These are phyloP conservation scores for Lithospermum erythrorhizon DNA, from an alignment of 257 asterid species.

Conservation along the genomic window DNA sequence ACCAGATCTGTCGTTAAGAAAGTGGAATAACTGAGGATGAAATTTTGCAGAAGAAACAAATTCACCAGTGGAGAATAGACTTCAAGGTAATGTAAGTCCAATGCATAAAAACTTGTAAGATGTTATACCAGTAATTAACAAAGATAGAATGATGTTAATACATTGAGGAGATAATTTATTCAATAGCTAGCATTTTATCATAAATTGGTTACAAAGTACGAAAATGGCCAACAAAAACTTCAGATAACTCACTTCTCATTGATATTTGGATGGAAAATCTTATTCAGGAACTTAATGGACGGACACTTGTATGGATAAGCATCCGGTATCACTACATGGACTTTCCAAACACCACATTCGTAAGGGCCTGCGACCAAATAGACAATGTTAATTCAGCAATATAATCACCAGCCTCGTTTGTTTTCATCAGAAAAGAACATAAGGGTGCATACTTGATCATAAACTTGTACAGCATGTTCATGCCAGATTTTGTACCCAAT, in stretches of 20 bases:
- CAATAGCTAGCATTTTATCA: not conserved
- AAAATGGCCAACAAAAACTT: not conserved
- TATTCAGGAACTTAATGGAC: conserved; percentile 82
- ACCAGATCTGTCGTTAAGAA: conserved; percentile 49
- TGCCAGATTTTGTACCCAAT: not conserved
- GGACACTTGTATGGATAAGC: conserved; percentile 97
- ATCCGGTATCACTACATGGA: conserved; percentile 84
- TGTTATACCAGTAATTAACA: not conserved
- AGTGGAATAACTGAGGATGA: conserved; percentile 6
- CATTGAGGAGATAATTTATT: not conserved
- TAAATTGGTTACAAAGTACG: not conserved
- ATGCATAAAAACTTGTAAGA: not conserved
- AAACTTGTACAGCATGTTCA: not conserved
- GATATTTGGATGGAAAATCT: conserved; percentile 92
- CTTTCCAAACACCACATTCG: conserved; percentile 94
- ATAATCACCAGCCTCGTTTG: not conserved
- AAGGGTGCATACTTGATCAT: not conserved
- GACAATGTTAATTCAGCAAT: not conserved
- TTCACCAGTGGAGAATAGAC: not conserved
- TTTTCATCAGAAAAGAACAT: not conserved
- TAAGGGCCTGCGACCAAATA: conserved; percentile 47
- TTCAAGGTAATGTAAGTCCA: not conserved
- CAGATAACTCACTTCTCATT: conserved; percentile 69
- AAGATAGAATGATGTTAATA: not conserved
- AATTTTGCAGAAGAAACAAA: not conserved